These are phyloP conservation scores for Spathaspora girioi DNA, from an alignment of 805 yeast species.

Conservation along the genomic window DNA sequence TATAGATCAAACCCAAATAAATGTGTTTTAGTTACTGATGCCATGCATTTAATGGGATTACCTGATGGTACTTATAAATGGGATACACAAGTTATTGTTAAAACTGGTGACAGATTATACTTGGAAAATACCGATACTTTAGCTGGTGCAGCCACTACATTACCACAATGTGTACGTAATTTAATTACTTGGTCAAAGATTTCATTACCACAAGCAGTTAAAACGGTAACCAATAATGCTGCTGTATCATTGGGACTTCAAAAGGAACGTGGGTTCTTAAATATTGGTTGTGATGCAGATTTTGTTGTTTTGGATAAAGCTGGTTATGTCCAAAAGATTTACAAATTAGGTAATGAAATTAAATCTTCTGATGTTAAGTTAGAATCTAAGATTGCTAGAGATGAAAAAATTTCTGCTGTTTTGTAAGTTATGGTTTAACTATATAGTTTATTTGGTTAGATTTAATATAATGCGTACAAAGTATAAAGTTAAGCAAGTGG, in stretches of 20 bases:
- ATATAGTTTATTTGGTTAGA: not conserved
- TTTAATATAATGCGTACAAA: not conserved
- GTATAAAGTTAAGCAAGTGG: too few species aligned
- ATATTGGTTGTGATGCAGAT: constrained; percentile 55
- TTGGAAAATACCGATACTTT: constrained; percentile 54
- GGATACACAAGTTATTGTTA: constrained; percentile 46
- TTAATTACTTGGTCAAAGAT: constrained; percentile 48
- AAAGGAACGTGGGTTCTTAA: constrained; percentile 46
- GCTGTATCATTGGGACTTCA: constrained; percentile 45
- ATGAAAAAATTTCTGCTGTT: constrained; percentile 7
- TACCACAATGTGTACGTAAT: constrained; percentile 49
- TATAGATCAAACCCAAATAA: constrained; percentile 51
- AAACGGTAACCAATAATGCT: constrained; percentile 52
- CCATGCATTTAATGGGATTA: constrained; percentile 54
- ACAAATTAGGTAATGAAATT: constrained; percentile 43
- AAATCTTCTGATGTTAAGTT: constrained; percentile 9
- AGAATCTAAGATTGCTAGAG: constrained; percentile 2
- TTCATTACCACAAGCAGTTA: constrained; percentile 49
- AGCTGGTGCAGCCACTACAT: constrained; percentile 60
- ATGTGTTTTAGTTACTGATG: constrained; percentile 55
- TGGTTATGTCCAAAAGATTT: constrained; percentile 47
- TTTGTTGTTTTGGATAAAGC: constrained; percentile 41
- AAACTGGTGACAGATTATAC: constrained; percentile 43
- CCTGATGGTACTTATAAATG: constrained; percentile 55
- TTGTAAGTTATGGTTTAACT: constrained; percentile 5